Percentiles rank a stretch among this genome's conserved stretches.
phyloP scores from a whole-genome alignment of 228 moss, liverwort and hornwort species.

The Sphagnum magellanicum region DNA sequence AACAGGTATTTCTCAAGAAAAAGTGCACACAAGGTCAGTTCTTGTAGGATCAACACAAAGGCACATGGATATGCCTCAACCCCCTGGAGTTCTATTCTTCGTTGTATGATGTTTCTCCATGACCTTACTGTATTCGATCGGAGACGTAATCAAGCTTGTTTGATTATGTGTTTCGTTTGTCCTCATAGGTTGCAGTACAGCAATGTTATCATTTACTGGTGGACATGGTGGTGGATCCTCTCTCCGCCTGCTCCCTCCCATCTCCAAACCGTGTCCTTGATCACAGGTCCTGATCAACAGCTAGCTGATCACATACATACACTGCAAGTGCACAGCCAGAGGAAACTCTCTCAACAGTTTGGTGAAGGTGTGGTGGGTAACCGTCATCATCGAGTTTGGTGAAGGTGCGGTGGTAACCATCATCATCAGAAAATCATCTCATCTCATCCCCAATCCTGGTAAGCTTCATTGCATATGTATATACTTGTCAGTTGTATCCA shows the following conservation, averaged over 20 bases:
- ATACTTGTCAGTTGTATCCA: too few species aligned
- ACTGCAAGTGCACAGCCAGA: too few species aligned
- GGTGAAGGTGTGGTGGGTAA: too few species aligned
- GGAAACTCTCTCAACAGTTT: too few species aligned
- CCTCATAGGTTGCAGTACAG: conserved; percentile 22
- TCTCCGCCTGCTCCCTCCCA: conserved; percentile 7
- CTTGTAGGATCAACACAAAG: not conserved
- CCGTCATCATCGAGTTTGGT: too few species aligned
- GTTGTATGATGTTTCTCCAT: not conserved
- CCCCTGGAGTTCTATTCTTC: not conserved
- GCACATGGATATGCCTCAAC: too few species aligned
- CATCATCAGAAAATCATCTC: too few species aligned
- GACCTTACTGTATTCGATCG: too few species aligned
- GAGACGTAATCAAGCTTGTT: not conserved
- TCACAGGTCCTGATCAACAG: not conserved
- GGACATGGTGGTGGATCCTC: conserved; percentile 26
- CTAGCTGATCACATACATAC: too few species aligned
- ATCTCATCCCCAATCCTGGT: too few species aligned
- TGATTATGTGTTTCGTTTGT: not conserved
- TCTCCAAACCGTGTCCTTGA: conserved; percentile 9
- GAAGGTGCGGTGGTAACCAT: too few species aligned
- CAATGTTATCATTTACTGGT: conserved; percentile 30
- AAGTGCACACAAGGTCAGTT: not conserved
- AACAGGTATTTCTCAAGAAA: not conserved
- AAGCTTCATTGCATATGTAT: too few species aligned